Base-by-base conservation (phyloP, 2,329 filamentous ascomycete genomes). In the Cladosporium sp. region DNA sequence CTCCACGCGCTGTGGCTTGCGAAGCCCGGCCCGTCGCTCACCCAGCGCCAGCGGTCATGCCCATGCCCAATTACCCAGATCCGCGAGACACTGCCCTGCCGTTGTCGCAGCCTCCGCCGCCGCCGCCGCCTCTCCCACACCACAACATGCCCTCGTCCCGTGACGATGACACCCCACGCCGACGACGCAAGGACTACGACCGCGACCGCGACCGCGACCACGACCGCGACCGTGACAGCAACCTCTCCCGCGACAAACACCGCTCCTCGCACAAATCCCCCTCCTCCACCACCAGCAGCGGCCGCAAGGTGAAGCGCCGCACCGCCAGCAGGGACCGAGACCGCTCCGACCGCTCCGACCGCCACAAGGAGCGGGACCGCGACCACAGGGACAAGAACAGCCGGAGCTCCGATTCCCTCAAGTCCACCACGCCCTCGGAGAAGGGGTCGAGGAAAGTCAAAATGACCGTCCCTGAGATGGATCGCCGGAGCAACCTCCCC, bases 391-490 rank as follows among this genome's bases (percentile, higher is more conserved):
- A 56, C 46, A 41, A 50, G 53, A 32, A 50, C 52, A 54, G 58
- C 45, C 41, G 52, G 49, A 44, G 54, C 54, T 55, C 58, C 42
- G 43, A 58, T 54, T 58, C 58, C 31, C 54, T 61, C 57, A 52
- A 55, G 52, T 51, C 56, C 43, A 16, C 53, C 22, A 51, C 55
- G 49, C 55, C 55, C 44, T 35, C 52, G 46, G 49, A 58, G 41
- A 34, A 44, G 46, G 50, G 54, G 43, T 46, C 46, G 22, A 28
- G 54, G 53, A 54, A 49, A 43, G 51, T 56, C 2, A 54, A 51
- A 41, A 61, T 56, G 54, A 70, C 68, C 14, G 61, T 73, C 46
- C 74, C 75, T 35, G 75, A 77, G 59, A 73, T 77, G 70, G 70
- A 73, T 18, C 68, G 74, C 3, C 66, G 74, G 28, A 62, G 62